phyloP scores from a whole-genome alignment of 2,329 filamentous ascomycete species.

The Aspergillus pseudoviridinutans region DNA sequence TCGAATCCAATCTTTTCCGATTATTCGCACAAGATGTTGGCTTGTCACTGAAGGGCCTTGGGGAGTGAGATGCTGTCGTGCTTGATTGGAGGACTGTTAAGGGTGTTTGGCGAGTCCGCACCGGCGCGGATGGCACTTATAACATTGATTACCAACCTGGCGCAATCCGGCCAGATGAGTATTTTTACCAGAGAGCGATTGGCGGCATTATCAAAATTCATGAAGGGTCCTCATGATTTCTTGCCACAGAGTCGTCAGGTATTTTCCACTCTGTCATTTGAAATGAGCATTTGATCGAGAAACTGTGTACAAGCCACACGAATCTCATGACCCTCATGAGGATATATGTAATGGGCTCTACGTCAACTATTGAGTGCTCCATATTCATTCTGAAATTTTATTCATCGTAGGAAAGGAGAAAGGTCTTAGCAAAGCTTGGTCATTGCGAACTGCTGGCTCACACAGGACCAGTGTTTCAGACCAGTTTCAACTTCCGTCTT shows the following conservation, averaged over 20 bases:
- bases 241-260: not conserved
- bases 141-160: slow-evolving; percentile 1
- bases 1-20: slow-evolving; percentile 1
- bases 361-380: too few relatives aligned
- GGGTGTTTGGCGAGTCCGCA: slow-evolving; percentile 1
- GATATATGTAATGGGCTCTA: too few relatives aligned
- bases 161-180: not conserved
- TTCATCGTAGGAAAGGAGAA: too few relatives aligned
- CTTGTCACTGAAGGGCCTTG: not conserved
- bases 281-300: not conserved
- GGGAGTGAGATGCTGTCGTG: not conserved
- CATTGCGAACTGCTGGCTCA: not conserved
- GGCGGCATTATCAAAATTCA: not conserved
- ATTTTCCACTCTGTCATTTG: too few relatives aligned
- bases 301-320: not conserved
- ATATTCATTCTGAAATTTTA: too few relatives aligned
- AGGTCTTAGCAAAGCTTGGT: too few relatives aligned
- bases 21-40: not conserved
- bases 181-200: not conserved
- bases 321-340: too few relatives aligned
- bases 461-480: not conserved
- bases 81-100: not conserved
- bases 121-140: not conserved
- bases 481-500: not conserved
- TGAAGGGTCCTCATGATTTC: not conserved